These are phyloP conservation scores for Cytospora schulzeri DNA, from an alignment of 2,329 filamentous ascomycete species.

Conservation along the genomic window DNA sequence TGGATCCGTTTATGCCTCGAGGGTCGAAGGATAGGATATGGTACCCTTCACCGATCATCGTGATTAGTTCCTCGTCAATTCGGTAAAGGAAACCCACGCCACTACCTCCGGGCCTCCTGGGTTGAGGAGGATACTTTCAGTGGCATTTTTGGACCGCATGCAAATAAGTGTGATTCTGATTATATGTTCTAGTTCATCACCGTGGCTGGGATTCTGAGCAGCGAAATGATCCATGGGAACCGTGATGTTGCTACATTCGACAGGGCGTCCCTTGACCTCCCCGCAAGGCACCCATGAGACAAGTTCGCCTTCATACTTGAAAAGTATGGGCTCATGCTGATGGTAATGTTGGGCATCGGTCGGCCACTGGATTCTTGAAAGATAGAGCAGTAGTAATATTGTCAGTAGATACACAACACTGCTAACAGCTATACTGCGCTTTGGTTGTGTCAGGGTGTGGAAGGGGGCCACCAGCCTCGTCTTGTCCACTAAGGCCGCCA, in stretches of 20 bases:
- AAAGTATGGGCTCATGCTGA: not conserved
- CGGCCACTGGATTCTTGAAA: not conserved
- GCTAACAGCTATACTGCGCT: not conserved
- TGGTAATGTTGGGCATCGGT: accelerated
- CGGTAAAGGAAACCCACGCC: slow-evolving; percentile 42
- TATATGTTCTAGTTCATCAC: slow-evolving; percentile 33
- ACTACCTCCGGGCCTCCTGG: slow-evolving; percentile 50
- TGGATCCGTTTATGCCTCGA: slow-evolving; percentile 44
- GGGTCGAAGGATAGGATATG: slow-evolving; percentile 52
- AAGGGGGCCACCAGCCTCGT: not conserved
- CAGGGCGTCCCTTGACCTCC: slow-evolving; percentile 35
- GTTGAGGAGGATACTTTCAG: slow-evolving; percentile 47
- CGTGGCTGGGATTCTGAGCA: slow-evolving; percentile 30
- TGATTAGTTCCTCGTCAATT: slow-evolving; percentile 39
- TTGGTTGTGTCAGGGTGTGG: not conserved
- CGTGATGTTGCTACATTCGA: slow-evolving; percentile 45
- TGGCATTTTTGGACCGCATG: slow-evolving; percentile 44
- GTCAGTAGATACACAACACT: not conserved
- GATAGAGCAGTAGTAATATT: not conserved
- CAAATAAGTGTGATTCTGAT: slow-evolving; percentile 49
- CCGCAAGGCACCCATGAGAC: slow-evolving; percentile 45
- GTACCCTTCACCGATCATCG: slow-evolving; percentile 44
- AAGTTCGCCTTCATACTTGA: slow-evolving; percentile 38
- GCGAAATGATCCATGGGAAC: slow-evolving; percentile 51
- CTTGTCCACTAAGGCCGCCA: not conserved